Conservation (phyloP, 768 basidiomycete genomes). For the Lentinula sp. region DNA sequence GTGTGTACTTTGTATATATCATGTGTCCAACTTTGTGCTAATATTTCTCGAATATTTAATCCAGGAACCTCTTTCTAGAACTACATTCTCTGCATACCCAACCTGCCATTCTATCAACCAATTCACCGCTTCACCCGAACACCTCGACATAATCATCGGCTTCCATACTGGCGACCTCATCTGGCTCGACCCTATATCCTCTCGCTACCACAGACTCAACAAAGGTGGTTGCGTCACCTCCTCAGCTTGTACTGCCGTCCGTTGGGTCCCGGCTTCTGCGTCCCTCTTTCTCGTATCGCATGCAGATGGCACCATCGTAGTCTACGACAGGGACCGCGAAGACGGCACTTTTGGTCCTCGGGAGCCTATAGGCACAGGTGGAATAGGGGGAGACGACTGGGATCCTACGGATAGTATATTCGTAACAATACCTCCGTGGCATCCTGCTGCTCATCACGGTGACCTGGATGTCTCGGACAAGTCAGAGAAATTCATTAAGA, state of each 20-base stretch:
- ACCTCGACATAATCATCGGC: constrained; percentile 85
- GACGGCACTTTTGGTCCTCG: constrained; percentile 71
- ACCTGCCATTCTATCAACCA: constrained; percentile 89
- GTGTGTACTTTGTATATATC: constrained; percentile 31
- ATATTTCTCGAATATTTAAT: constrained; percentile 1
- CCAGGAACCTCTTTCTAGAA: constrained; percentile 81
- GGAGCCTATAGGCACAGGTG: constrained; percentile 32
- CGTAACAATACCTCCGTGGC: constrained; percentile 84
- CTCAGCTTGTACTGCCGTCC: constrained; percentile 83
- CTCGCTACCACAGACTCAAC: constrained; percentile 81
- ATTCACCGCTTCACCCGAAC: constrained; percentile 69
- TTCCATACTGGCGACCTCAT: constrained; percentile 93
- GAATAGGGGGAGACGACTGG: constrained; percentile 48
- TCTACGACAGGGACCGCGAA: constrained; percentile 89
- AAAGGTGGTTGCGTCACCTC: constrained; percentile 82
- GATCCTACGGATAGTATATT: constrained; percentile 71
- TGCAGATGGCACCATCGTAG: constrained; percentile 82
- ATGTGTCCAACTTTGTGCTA: constrained; percentile 6
- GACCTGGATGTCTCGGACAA: constrained; percentile 24
- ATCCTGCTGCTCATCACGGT: constrained; percentile 51
- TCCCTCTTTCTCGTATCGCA: constrained; percentile 84
- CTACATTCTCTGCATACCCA: constrained; percentile 81
- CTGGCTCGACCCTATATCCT: constrained; percentile 86
- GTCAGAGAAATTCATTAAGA: constrained; percentile 63
- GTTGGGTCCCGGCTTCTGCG: constrained; percentile 79